Evolutionary conservation across 2,329 filamentous ascomycete species (phyloP), one percentile per base, ranked within the genome.

Genomic region (Aspergillus fischeri): DNA sequence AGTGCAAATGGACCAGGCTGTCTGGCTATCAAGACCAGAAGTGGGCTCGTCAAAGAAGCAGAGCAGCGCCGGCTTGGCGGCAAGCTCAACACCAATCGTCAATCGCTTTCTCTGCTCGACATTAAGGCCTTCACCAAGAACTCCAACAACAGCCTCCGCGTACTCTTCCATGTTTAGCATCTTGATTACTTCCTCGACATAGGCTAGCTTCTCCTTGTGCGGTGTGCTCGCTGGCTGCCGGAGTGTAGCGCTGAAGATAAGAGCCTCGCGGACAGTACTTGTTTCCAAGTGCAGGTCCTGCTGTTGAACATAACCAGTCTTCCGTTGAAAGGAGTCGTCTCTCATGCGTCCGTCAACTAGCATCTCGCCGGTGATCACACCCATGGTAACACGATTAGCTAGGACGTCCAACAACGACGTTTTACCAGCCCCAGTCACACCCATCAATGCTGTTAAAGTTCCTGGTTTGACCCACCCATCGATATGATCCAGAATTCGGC

Each of bases 391-490:
- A 69, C 92, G 87, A 58, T 88, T 88, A 28, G 92, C 92, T 60
- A 96, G 79, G 35, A 89, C 89, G 72, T 96, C 90, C 8, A 97
- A 78, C 9, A 97, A 82, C 0, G 92, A 95, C 0, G 92, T 96
- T 73, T 96, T 97, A 38, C 92, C 92, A 6, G 92, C 92, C 57
- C 92, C 91, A 11, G 89, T 91, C 4, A 92, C 90, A 73, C 91
- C 90, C 91, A 96, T 96, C 3, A 96, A 80, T 9, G 90, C 91
- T 3, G 92, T 96, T 52, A 96, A 69, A 3, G 90, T 96, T 54
- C 92, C 92, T 3, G 92, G 92, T 74, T 94, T 93, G 55, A 96
- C 91, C 89, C 90, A 96, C 25, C 92, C 92, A 66, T 94, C 89
- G 7, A 96, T 89, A 60, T 92, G 80, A 65, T 96, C 86, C 60